Conservation (phyloP, 1,284 basidiomycete genomes). For the Quambalaria eucalypti region DNA sequence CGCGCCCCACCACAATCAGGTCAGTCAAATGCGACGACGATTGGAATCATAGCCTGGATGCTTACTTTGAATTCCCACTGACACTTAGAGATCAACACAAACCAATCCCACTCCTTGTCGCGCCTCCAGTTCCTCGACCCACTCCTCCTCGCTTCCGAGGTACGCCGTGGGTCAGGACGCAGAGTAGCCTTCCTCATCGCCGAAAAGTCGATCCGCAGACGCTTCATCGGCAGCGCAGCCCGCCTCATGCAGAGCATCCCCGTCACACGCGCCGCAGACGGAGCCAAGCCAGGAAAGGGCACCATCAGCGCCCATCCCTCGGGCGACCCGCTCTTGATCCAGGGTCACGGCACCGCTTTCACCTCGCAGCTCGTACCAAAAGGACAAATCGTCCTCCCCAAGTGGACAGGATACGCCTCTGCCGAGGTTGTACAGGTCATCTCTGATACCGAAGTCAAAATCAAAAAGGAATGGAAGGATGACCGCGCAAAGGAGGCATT, state of each 20-base stretch:
- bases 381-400: conserved; percentile 82
- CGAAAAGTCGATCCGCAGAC: conserved; percentile 79
- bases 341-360: conserved; percentile 75
- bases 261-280: conserved; percentile 83
- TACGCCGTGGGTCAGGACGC: conserved; percentile 68
- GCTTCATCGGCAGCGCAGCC: conserved; percentile 72
- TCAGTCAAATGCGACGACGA: conserved; percentile 39
- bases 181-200: conserved; percentile 83
- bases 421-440: conserved; percentile 82
- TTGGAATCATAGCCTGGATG: too few relatives aligned
- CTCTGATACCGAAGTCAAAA: conserved; percentile 66
- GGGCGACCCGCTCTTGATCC: conserved; percentile 55
- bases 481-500: conserved; percentile 41
- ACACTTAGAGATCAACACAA: not conserved
- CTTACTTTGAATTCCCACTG: not conserved
- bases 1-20: conserved; percentile 93
- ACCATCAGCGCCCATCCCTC: conserved; percentile 60
- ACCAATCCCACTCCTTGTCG: not conserved
- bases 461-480: conserved; percentile 73
- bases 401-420: conserved; percentile 65
- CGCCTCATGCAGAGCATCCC: conserved; percentile 79
- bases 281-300: conserved; percentile 70
- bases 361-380: conserved; percentile 64
- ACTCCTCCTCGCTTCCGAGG: conserved; percentile 76
- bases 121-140: conserved; percentile 80